Conservation (phyloP, 2,329 filamentous ascomycete genomes). For the Rhynchosporium secalis region DNA sequence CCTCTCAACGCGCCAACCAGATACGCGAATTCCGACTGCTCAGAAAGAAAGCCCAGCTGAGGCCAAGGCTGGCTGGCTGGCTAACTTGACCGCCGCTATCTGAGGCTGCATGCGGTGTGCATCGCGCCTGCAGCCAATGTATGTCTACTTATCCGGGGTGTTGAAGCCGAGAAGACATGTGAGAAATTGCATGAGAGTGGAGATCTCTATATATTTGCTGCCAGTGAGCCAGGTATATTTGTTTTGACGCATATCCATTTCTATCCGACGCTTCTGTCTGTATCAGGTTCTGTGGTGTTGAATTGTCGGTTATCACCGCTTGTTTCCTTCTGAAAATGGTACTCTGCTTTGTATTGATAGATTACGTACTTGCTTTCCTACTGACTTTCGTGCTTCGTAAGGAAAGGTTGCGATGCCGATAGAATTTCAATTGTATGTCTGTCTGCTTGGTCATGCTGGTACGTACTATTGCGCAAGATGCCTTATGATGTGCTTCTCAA, state of each 20-base stretch:
- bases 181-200: neutral
- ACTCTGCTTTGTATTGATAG: constrained; percentile 1
- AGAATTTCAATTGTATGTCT: no score
- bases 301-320: neutral
- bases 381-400: neutral
- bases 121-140: neutral
- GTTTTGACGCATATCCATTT: neutral
- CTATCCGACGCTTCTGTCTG: neutral
- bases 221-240: neutral
- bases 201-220: no score
- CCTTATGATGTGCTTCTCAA: neutral
- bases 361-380: neutral
- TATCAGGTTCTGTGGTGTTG: neutral
- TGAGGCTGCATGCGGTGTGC: neutral
- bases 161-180: neutral
- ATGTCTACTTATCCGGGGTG: neutral
- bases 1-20: constrained; percentile 4
- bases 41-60: neutral
- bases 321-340: neutral
- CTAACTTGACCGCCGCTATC: constrained; percentile 5
- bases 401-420: no score
- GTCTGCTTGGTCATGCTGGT: constrained; percentile 4
- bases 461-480: neutral
- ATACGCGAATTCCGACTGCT: constrained; percentile 7
- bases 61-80: neutral